Conservation (phyloP, 768 basidiomycete genomes). For the Imleria badia region DNA sequence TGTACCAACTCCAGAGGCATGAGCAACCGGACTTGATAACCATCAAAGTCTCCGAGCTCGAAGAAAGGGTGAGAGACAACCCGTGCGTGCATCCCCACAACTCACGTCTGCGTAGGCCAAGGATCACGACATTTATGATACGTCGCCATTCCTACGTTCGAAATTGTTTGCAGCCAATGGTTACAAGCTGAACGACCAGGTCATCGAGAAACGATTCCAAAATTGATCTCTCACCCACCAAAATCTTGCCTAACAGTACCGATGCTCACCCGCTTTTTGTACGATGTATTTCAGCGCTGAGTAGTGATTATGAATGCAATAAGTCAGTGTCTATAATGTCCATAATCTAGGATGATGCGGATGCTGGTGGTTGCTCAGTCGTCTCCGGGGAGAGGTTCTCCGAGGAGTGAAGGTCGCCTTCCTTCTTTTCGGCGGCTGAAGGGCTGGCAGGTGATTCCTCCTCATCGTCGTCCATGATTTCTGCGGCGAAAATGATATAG, state of each 20-base stretch:
- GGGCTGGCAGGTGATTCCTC: conserved; percentile 34
- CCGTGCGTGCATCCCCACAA: not conserved
- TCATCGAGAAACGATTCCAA: conserved; percentile 76
- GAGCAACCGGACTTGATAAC: conserved; percentile 76
- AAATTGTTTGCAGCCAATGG: conserved; percentile 87
- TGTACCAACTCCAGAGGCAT: conserved; percentile 73
- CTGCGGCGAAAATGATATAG: conserved; percentile 32
- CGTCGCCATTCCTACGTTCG: conserved; percentile 79
- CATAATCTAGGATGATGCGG: conserved; percentile 20
- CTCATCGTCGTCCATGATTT: conserved; percentile 71
- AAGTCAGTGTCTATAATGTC: conserved; percentile 26
- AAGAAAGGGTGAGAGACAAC: conserved; percentile 67
- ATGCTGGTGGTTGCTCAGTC: conserved; percentile 7
- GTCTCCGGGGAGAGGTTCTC: conserved; percentile 9
- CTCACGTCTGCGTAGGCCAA: conserved; percentile 63
- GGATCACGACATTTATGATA: conserved; percentile 95
- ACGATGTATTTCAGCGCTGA: conserved; percentile 23
- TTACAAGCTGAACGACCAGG: conserved; percentile 64
- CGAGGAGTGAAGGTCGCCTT: not conserved
- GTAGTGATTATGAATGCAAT: conserved; percentile 32
- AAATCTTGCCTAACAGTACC: conserved; percentile 3
- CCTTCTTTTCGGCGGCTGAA: conserved; percentile 1
- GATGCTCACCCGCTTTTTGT: conserved; percentile 12
- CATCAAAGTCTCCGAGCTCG: conserved; percentile 79
- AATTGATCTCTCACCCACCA: conserved; percentile 21